These are phyloP conservation scores for Dendrostoma leiphaemia DNA, from an alignment of 2,329 filamentous ascomycete genomes.

Conservation along the genomic window DNA sequence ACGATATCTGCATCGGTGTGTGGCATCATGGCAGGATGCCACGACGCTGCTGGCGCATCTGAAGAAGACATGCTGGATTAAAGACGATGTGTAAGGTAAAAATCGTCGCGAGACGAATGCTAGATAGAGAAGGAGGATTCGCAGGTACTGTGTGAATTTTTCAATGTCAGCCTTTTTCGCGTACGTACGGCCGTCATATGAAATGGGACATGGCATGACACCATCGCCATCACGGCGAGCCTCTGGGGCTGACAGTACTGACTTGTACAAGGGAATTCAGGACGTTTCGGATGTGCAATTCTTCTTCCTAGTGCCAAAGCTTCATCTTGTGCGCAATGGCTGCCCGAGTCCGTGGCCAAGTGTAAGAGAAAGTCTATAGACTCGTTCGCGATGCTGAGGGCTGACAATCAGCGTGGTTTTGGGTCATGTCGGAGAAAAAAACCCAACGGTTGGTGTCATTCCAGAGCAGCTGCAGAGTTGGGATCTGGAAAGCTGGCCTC, in stretches of 20 bases:
- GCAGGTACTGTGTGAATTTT: constrained; percentile 14
- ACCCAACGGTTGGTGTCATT: not conserved
- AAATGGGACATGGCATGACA: not conserved
- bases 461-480: constrained; percentile 1
- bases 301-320: constrained; percentile 9
- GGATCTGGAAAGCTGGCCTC: constrained; percentile 10
- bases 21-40: constrained; percentile 53
- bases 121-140: constrained; percentile 8
- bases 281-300: constrained; percentile 12
- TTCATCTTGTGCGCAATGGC: constrained; percentile 16
- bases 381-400: constrained; percentile 9
- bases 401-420: not conserved
- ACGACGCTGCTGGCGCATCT: constrained; percentile 41
- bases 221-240: not conserved
- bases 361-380: not conserved
- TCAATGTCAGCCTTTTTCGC: too few relatives aligned
- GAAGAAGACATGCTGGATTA: constrained; percentile 39
- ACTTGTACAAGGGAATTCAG: constrained; percentile 16
- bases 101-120: constrained; percentile 19
- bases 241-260: not conserved
- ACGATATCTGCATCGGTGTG: constrained; percentile 30
- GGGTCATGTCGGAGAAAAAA: not conserved
- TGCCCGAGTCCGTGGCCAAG: constrained; percentile 13
- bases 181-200: too few relatives aligned
- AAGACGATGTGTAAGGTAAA: constrained; percentile 9